Evolutionary conservation across 176 grass and related monocot genomes (phyloP).

Genomic region (maize (Zea mays)): DNA sequence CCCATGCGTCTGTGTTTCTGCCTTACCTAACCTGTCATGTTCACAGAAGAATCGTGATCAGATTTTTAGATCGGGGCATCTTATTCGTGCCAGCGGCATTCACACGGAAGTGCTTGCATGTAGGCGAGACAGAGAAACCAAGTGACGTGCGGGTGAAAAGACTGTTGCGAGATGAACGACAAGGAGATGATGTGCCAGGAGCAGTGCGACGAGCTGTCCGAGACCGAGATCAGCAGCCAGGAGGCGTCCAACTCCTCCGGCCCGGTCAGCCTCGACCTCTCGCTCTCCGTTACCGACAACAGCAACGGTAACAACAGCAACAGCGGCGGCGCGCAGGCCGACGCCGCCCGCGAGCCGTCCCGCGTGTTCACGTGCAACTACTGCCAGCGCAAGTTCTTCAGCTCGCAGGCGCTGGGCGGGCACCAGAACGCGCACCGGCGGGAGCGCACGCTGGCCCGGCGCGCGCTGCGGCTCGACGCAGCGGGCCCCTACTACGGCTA

Average conservation of each 20-base stretch:
- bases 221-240: constrained; percentile 13
- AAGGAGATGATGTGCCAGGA: too few species aligned
- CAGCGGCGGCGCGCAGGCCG: neutral
- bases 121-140: too few species aligned
- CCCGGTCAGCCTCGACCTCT: constrained; percentile 45
- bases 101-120: too few species aligned
- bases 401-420: constrained; percentile 74
- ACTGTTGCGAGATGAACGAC: too few species aligned
- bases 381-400: constrained; percentile 85
- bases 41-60: too few species aligned
- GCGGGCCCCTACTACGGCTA: constrained; percentile 49
- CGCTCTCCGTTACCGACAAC: constrained; percentile 49
- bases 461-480: constrained; percentile 52
- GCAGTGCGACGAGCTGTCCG: too few species aligned
- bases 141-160: too few species aligned
- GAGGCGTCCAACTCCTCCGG: constrained; percentile 45
- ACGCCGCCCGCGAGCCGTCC: constrained; percentile 34
- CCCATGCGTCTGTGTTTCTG: too few species aligned
- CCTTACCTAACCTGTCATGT: too few species aligned
- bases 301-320: neutral
- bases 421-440: constrained; percentile 77
- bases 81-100: too few species aligned
- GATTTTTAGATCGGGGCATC: too few species aligned
- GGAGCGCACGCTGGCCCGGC: constrained; percentile 63
- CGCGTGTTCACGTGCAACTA: constrained; percentile 78